phyloP scores from a whole-genome alignment of 1,139 yeast genomes.

The Scheffersomyces titani region DNA sequence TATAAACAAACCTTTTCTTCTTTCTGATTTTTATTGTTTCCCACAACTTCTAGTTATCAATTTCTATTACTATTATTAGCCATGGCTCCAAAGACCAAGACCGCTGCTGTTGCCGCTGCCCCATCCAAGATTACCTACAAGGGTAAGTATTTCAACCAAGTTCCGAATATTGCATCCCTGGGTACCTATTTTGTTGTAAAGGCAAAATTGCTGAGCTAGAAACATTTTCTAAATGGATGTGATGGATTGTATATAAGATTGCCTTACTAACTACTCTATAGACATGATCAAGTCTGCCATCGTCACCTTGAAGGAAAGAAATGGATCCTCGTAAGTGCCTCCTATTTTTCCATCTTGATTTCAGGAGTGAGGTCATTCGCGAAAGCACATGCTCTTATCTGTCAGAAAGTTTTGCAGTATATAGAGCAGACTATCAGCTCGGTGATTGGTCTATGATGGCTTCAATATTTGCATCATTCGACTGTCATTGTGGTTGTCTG shows the following conservation, averaged over 20 bases:
- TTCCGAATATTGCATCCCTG: not conserved
- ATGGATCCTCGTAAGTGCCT: conserved; percentile 67
- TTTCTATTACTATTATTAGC: not conserved
- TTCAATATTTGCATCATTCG: not conserved
- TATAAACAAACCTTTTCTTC: not conserved
- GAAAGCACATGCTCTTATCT: not conserved
- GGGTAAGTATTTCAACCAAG: conserved; percentile 36
- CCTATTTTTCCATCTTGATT: not conserved
- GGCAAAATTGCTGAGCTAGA: not conserved
- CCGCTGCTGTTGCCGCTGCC: conserved; percentile 28
- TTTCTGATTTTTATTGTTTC: not conserved
- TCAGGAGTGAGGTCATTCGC: not conserved
- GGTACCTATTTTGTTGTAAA: not conserved
- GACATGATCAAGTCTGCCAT: conserved; percentile 82
- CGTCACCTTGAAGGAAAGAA: conserved; percentile 71
- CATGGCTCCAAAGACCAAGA: conserved; percentile 29
- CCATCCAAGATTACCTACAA: conserved; percentile 49
- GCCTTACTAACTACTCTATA: conserved; percentile 24
- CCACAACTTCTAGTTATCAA: not conserved
- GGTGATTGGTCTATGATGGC: not conserved
- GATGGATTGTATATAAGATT: not conserved
- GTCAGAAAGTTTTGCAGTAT: not conserved
- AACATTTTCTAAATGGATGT: not conserved
- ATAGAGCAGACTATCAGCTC: not conserved
- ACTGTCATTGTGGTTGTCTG: not conserved